A percentile compares a stretch with the other conserved stretches of the same genome.
Conservation (phyloP, 345 rosid species). For the Aquilaria yunnanensis region DNA sequence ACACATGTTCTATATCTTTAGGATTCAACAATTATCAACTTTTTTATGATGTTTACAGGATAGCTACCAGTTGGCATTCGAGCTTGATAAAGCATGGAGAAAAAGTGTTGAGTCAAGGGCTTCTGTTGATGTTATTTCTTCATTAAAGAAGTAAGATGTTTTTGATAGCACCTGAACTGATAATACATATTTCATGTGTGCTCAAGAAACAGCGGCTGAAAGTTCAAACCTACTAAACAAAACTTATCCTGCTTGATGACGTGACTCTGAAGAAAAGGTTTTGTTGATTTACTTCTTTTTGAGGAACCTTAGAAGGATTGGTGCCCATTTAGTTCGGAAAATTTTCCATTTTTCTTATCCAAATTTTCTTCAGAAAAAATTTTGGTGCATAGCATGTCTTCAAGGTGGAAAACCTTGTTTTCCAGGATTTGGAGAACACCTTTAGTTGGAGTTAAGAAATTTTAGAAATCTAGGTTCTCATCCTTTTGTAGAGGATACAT, state of each 20-base stretch:
- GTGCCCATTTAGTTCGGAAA: too few relatives aligned
- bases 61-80: constrained; percentile 72
- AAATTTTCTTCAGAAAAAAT: too few relatives aligned
- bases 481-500: too few relatives aligned
- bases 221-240: neutral
- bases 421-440: too few relatives aligned
- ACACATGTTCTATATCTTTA: neutral
- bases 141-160: constrained; percentile 52
- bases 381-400: too few relatives aligned
- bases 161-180: neutral
- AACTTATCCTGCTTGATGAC: neutral
- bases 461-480: too few relatives aligned
- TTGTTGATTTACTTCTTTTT: too few relatives aligned
- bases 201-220: neutral
- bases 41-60: constrained; percentile 46
- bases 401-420: too few relatives aligned
- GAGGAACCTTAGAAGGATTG: too few relatives aligned
- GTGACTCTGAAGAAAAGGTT: too few relatives aligned
- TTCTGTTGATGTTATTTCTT: constrained; percentile 57
- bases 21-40: neutral
- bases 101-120: constrained; percentile 44
- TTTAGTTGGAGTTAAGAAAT: too few relatives aligned
- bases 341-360: too few relatives aligned
- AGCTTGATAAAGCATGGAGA: constrained; percentile 75
- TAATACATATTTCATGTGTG: neutral